Conservation (phyloP, 495 filamentous ascomycete species). For the Trichoderma gamsii region DNA sequence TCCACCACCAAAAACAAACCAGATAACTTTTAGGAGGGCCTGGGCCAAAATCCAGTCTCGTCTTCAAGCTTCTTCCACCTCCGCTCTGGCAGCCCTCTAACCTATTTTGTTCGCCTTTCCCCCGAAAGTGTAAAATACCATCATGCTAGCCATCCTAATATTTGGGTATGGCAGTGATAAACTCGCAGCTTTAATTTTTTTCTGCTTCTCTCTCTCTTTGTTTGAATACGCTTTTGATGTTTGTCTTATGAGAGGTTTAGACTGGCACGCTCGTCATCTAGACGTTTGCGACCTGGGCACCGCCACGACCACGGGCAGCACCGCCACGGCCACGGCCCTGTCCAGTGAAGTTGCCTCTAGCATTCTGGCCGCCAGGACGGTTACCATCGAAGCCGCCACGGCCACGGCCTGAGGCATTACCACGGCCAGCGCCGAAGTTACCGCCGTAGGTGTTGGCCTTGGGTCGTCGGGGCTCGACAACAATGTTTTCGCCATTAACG, state of each 20-base stretch:
- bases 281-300: conserved; percentile 39
- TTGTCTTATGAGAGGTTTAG: not conserved
- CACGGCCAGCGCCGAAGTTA: conserved; percentile 55
- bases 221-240: not conserved
- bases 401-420: conserved; percentile 53
- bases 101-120: not conserved
- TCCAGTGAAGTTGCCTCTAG: conserved; percentile 59
- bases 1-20: conserved; percentile 8
- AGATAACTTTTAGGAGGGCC: conserved; percentile 12
- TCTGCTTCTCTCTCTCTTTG: not conserved
- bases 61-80: conserved; percentile 2
- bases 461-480: conserved; percentile 82
- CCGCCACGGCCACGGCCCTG: conserved; percentile 56
- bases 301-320: conserved; percentile 29
- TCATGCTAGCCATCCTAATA: not conserved
- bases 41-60: not conserved
- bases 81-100: not conserved
- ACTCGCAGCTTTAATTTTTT: not conserved
- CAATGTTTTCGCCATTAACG: conserved; percentile 71
- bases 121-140: not conserved
- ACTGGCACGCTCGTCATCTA: conserved; percentile 19
- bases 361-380: conserved; percentile 55
- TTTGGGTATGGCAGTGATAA: not conserved
- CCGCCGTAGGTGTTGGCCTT: conserved; percentile 61
- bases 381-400: conserved; percentile 57